Base-by-base conservation (phyloP, 2,329 filamentous ascomycete species). In the Xylaria sp. region DNA sequence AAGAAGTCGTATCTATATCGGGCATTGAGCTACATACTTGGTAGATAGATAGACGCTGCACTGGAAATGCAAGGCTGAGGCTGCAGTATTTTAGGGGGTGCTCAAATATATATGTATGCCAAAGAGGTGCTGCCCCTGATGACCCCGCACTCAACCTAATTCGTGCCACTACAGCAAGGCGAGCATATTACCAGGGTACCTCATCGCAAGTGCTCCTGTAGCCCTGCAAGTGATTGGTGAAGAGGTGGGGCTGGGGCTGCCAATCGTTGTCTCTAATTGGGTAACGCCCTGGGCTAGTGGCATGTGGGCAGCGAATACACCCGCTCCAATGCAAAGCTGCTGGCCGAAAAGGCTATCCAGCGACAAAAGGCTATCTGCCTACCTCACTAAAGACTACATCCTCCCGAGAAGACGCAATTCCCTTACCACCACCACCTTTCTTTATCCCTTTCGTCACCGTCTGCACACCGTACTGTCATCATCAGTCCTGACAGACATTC, bases 261-360 rank as follows among this genome's bases (percentile, higher is more conserved):
- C 46, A 63, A 63, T 55, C 55, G n/a, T 28, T 1, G 12, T 33
- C 3, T 55, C 56, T 66, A 20, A 69, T 62, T 69, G 67, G 67
- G 31, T 28, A 36, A 20, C 20, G 23, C 28, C 4, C 15, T 20
- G 3, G 12, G 46, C 55, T 66, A 62, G 54, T 55, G 54, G 20
- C n/a, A 49, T 57, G 39, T 54, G 48, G 20, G 48, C 49, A 62
- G 33, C 31, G 31, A 36, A 65, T 46, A 48, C 33, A 54, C 52
- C 41, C 41, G 9, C 49, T 31, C 25, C 13, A 52, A 18, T n/a
- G 25, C 41, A 46, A 54, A 18, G 23, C 36, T 51, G 62, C 62
- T 36, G 56, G 56, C 39, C 25, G 56, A 28, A 57, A 57, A 43
- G 55, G 54, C 20, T 57, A 28, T 61, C 58, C 13, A 4, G 31